These are phyloP conservation scores for Russula sp. DNA, from an alignment of 768 basidiomycete species.

Conservation along the genomic window DNA sequence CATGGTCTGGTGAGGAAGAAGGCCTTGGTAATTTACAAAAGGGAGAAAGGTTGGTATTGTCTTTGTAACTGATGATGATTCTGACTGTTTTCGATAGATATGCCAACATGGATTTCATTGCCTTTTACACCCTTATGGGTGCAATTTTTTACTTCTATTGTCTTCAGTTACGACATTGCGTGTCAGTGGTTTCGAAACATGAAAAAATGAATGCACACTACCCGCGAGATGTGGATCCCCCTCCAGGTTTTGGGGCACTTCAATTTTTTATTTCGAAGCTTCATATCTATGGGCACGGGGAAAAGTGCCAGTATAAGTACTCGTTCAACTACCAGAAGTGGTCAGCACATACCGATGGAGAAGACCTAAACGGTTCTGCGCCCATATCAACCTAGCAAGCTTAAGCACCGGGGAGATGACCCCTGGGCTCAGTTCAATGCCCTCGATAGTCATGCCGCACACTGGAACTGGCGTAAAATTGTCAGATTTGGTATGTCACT, in stretches of 20 bases:
- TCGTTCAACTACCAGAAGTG: slow-evolving; percentile 2
- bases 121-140: background rate
- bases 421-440: background rate
- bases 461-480: slow-evolving; percentile 2
- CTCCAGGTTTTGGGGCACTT: background rate
- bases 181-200: slow-evolving; percentile 2
- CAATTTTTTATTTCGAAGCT: background rate
- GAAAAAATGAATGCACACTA: background rate
- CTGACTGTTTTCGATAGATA: background rate
- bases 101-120: background rate
- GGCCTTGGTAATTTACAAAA: background rate
- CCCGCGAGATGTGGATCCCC: background rate
- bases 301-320: slow-evolving; percentile 2
- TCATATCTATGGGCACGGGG: slow-evolving; percentile 1
- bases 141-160: background rate
- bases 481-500: background rate
- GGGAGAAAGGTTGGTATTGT: background rate
- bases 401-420: slow-evolving; percentile 1
- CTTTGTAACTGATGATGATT: background rate
- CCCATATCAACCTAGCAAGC: slow-evolving; percentile 1
- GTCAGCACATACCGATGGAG: background rate
- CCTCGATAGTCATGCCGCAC: background rate
- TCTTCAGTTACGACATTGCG: background rate
- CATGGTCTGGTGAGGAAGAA: background rate
- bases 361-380: background rate